These are phyloP conservation scores for Galerina marginata DNA, from an alignment of 768 basidiomycete species.

Conservation along the genomic window DNA sequence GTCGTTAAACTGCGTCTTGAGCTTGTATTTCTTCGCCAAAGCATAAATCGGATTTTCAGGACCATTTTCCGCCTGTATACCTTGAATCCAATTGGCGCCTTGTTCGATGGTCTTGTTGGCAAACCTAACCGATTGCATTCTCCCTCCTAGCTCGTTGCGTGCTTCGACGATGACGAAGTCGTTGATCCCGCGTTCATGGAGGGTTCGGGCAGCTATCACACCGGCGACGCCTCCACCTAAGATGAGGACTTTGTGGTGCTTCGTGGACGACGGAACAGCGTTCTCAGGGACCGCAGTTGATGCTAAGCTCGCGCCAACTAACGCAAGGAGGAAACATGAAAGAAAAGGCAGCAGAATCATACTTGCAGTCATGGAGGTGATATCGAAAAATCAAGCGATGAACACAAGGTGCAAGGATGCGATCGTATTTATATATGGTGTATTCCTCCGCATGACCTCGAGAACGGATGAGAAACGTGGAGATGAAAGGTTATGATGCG, in stretches of 20 bases:
- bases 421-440: too few species aligned
- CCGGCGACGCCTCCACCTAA: slow-evolving; percentile 73
- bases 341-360: too few species aligned
- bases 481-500: too few species aligned
- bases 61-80: slow-evolving; percentile 49
- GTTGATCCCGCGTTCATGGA: slow-evolving; percentile 57
- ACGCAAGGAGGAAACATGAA: too few species aligned
- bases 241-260: slow-evolving; percentile 50
- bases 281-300: neutral
- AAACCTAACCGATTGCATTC: slow-evolving; percentile 55
- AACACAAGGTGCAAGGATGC: too few species aligned
- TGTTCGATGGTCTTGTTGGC: slow-evolving; percentile 58
- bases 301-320: neutral
- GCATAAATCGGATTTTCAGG: slow-evolving; percentile 64
- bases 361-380: too few species aligned
- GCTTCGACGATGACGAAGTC: slow-evolving; percentile 69
- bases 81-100: slow-evolving; percentile 69
- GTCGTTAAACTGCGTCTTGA: slow-evolving; percentile 51
- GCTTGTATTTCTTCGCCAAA: slow-evolving; percentile 60
- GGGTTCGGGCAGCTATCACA: slow-evolving; percentile 65
- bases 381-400: too few species aligned
- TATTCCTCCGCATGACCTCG: too few species aligned
- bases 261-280: neutral
- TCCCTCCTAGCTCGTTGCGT: slow-evolving; percentile 60
- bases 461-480: too few species aligned